These are phyloP conservation scores for Oxytropis ochrocephala DNA, from an alignment of 306 rosid species.

Conservation along the genomic window DNA sequence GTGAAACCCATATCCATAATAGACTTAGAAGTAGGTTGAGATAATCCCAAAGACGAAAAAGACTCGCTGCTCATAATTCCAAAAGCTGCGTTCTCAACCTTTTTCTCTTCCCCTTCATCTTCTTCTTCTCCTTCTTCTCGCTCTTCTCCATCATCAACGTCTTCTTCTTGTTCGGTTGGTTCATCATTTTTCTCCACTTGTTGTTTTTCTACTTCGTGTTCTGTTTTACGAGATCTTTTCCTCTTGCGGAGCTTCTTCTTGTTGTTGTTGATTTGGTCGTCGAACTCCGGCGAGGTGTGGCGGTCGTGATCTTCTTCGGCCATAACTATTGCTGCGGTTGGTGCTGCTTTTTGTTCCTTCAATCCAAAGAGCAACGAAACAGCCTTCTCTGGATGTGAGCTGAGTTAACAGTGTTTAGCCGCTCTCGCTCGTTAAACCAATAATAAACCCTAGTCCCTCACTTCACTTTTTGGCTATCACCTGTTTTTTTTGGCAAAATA, in stretches of 20 bases:
- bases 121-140: slow-evolving; percentile 13
- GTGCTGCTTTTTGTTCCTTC: background rate
- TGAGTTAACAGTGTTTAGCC: background rate
- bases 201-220: background rate
- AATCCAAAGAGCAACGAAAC: background rate
- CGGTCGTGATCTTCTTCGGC: slow-evolving; percentile 16
- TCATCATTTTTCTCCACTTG: background rate
- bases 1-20: slow-evolving; percentile 53
- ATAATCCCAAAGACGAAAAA: slow-evolving; percentile 53
- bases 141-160: background rate
- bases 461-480: background rate
- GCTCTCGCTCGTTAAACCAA: background rate
- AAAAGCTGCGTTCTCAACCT: slow-evolving; percentile 10
- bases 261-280: slow-evolving; percentile 23
- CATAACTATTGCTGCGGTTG: slow-evolving; percentile 25
- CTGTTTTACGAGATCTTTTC: slow-evolving; percentile 34
- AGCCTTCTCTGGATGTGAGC: background rate
- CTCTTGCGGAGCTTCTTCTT: slow-evolving; percentile 53
- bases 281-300: slow-evolving; percentile 9
- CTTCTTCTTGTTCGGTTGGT: background rate
- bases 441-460: slow-evolving; percentile 15
- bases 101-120: slow-evolving; percentile 13
- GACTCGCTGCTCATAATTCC: slow-evolving; percentile 63
- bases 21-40: slow-evolving; percentile 54
- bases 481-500: too few species aligned